Base-by-base conservation (phyloP, 2,329 filamentous ascomycete species). In the Tolypocladium amazonense region DNA sequence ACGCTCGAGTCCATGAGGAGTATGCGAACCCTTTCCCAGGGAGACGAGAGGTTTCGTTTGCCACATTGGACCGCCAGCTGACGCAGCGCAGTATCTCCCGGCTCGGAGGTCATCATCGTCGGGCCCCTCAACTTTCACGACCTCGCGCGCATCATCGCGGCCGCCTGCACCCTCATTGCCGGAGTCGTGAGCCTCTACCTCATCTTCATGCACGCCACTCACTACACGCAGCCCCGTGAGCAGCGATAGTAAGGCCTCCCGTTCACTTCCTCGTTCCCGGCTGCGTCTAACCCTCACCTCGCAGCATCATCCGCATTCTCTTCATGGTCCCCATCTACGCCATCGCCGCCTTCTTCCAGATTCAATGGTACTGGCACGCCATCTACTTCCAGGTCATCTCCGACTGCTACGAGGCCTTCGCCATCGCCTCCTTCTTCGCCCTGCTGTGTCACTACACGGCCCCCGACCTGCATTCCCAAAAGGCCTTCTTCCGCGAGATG, bases 331-430 rank as follows among this genome's bases (percentile, higher is more conserved):
- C 91, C 45, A 79, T 95, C 62, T 95, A 95, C 72, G 81, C 88
- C 57, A 78, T 86, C 45, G 86, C 91, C 25, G 86, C 88, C 39
- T 89, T 89, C 69, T 80, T 93, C 43, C 86, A 86, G 61, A 84
- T 90, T 66, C 79, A 82, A 65, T 92, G 83, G 76, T 93, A 94
- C 77, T 83, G 81, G 71, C 83, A 92, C 68, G 85, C 88, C 56
- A 83, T 94, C 60, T 95, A 95, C 76, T 94, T 88, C 71, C 82
- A 90, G 68, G 86, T 94, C 58, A 77, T 93, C 52, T 85, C 88
- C 67, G 88, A 94, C 71, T 93, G 89, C 74, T 95, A 95, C 72
- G 91, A 95, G 76, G 90, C 91, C 14, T 93, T 95, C 68, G 89
- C 90, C 60, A 92, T 95, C 64, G 87, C 89, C 37, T 89, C 88